phyloP scores from a whole-genome alignment of 2,329 filamentous ascomycete genomes.

The Scytalidium lignicola region DNA sequence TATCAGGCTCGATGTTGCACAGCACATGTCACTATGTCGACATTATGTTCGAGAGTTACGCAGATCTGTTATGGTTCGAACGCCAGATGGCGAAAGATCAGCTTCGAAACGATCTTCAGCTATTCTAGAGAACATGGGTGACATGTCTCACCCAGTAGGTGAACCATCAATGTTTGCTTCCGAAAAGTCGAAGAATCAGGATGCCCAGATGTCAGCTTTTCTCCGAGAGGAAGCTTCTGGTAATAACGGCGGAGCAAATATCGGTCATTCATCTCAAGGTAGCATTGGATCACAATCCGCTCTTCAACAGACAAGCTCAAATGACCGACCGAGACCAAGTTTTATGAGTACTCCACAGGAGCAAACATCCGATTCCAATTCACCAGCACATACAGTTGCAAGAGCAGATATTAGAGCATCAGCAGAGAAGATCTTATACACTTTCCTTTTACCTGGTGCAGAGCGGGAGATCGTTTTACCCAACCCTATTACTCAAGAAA shows the following conservation, averaged over 20 bases:
- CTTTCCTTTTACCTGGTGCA: slow-evolving; percentile 87
- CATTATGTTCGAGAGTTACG: slow-evolving; percentile 96
- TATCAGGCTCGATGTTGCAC: slow-evolving; percentile 91
- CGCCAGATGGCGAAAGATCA: slow-evolving; percentile 79
- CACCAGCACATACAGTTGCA: slow-evolving; percentile 77
- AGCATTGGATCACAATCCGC: slow-evolving; percentile 25
- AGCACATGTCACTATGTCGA: slow-evolving; percentile 96
- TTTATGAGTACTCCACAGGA: slow-evolving; percentile 60
- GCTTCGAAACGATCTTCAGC: slow-evolving; percentile 77
- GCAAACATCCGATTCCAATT: slow-evolving; percentile 70
- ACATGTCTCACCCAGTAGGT: slow-evolving; percentile 55
- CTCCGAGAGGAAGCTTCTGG: slow-evolving; percentile 59
- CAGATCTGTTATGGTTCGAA: slow-evolving; percentile 86
- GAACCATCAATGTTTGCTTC: slow-evolving; percentile 59
- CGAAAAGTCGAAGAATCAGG: slow-evolving; percentile 70
- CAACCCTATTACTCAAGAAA: slow-evolving; percentile 77
- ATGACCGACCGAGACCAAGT: slow-evolving; percentile 38
- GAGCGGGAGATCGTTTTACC: slow-evolving; percentile 95
- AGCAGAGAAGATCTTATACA: slow-evolving; percentile 98
- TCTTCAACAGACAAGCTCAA: slow-evolving; percentile 43
- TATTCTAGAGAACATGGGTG: slow-evolving; percentile 67
- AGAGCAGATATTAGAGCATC: slow-evolving; percentile 86
- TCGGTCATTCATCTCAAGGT: slow-evolving; percentile 50
- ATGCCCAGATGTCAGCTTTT: slow-evolving; percentile 88
- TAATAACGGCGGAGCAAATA: slow-evolving; percentile 38